Evolutionary conservation across 352 stramenopile genomes (phyloP).

Genomic region (Elongisporangium prolatum): DNA sequence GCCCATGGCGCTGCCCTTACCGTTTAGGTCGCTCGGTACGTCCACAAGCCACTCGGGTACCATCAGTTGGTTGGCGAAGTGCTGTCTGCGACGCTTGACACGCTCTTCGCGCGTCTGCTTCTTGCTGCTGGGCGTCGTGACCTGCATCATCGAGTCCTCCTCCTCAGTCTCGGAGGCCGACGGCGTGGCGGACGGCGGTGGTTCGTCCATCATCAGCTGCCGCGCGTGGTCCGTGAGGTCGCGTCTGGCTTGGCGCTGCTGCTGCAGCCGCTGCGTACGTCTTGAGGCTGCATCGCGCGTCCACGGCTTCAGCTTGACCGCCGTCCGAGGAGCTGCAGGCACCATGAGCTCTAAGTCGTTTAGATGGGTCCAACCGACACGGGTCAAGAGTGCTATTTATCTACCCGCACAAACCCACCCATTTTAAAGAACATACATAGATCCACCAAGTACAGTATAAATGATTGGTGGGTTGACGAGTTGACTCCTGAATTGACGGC

Average conservation of each 20-base stretch:
- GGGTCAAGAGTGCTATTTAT: not conserved
- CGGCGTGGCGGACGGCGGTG: conserved; percentile 17
- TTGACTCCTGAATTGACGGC: not conserved
- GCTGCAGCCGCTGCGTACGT: conserved; percentile 48
- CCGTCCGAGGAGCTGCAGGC: conserved; percentile 18
- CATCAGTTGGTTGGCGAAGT: conserved; percentile 83
- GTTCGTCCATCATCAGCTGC: conserved; percentile 37
- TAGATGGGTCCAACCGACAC: not conserved
- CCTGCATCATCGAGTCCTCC: conserved; percentile 24
- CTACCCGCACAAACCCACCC: not conserved
- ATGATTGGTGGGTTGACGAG: not conserved
- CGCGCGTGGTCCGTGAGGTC: conserved; percentile 80
- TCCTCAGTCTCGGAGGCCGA: conserved; percentile 21
- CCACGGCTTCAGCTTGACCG: conserved; percentile 68
- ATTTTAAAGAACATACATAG: not conserved
- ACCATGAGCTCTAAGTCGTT: not conserved
- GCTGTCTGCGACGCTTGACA: conserved; percentile 59
- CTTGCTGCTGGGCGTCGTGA: conserved; percentile 25
- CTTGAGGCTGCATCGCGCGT: conserved; percentile 49
- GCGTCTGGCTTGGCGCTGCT: conserved; percentile 69
- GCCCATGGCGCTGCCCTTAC: conserved; percentile 53
- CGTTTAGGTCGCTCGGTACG: conserved; percentile 80
- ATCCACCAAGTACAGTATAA: too few relatives aligned
- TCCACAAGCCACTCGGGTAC: conserved; percentile 90
- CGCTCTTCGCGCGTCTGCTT: conserved; percentile 70